Conservation (phyloP, 2,329 filamentous ascomycete species). For the Bipolaris sorokiniana region DNA sequence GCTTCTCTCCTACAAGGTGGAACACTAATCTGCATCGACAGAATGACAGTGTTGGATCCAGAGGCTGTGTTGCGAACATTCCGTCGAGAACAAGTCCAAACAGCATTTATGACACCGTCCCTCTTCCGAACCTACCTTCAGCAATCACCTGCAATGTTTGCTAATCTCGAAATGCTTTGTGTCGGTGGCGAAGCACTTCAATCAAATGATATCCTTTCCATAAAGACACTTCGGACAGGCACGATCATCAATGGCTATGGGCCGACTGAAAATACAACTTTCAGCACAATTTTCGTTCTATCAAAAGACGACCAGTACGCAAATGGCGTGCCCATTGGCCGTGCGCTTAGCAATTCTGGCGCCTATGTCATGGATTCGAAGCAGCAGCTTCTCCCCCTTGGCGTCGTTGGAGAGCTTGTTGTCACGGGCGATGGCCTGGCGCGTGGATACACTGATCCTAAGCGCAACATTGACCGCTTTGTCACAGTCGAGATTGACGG, state of each 20-base stretch:
- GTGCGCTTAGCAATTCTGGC: slow-evolving; percentile 20
- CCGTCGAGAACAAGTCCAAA: not conserved
- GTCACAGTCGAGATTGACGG: not conserved
- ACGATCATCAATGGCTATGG: slow-evolving; percentile 25
- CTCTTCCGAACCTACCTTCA: not conserved
- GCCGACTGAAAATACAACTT: slow-evolving; percentile 21
- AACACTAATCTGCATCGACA: slow-evolving; percentile 50
- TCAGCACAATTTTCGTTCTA: slow-evolving; percentile 54
- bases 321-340: slow-evolving; percentile 48
- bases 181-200: slow-evolving; percentile 7
- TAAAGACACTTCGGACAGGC: slow-evolving; percentile 7
- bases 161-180: not conserved
- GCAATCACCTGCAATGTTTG: not conserved
- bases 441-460: slow-evolving; percentile 18
- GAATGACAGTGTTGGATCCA: not conserved
- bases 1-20: slow-evolving; percentile 61
- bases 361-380: slow-evolving; percentile 5
- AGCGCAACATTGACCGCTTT: slow-evolving; percentile 23
- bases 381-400: slow-evolving; percentile 19
- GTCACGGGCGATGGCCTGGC: slow-evolving; percentile 24
- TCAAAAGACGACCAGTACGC: not conserved
- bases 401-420: slow-evolving; percentile 29
- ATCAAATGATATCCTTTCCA: slow-evolving; percentile 11
- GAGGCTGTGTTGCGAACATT: not conserved
- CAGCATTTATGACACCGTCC: not conserved